Percentiles rank a stretch among this genome's conserved stretches.
These are phyloP conservation scores for Amanita molliuscula DNA, from an alignment of 768 basidiomycete genomes.

Conservation along the genomic window DNA sequence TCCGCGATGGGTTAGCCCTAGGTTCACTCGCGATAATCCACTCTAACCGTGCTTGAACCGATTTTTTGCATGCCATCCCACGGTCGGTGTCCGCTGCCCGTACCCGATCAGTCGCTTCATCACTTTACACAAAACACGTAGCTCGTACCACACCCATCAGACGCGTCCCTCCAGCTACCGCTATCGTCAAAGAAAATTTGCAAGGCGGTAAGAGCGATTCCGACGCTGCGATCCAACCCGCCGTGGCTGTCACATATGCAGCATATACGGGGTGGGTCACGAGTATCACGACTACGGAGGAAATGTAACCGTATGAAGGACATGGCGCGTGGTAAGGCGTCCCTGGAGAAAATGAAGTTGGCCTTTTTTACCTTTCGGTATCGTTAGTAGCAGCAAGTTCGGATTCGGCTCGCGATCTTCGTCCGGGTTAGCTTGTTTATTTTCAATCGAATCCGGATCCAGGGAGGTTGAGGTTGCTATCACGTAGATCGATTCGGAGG, in stretches of 20 bases:
- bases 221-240: neutral
- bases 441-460: neutral
- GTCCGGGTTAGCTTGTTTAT: too few relatives aligned
- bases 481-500: neutral
- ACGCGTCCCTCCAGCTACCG: conserved; percentile 21
- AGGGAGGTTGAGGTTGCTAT: neutral
- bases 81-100: neutral
- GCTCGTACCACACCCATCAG: neutral
- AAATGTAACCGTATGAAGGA: conserved; percentile 21
- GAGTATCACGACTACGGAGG: conserved; percentile 20
- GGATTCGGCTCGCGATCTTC: neutral
- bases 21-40: conserved; percentile 77
- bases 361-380: conserved; percentile 1
- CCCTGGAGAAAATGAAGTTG: conserved; percentile 2
- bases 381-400: neutral
- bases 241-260: conserved; percentile 44
- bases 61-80: conserved; percentile 33
- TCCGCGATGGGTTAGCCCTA: conserved; percentile 73
- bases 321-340: conserved; percentile 33
- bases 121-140: neutral
- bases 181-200: conserved; percentile 47
- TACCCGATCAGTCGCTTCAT: neutral
- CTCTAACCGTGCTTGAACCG: conserved; percentile 67
- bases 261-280: neutral
- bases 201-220: conserved; percentile 42